These are phyloP conservation scores for Cymbopogon citratus DNA, from an alignment of 176 grass and related monocot genomes.

Conservation along the genomic window DNA sequence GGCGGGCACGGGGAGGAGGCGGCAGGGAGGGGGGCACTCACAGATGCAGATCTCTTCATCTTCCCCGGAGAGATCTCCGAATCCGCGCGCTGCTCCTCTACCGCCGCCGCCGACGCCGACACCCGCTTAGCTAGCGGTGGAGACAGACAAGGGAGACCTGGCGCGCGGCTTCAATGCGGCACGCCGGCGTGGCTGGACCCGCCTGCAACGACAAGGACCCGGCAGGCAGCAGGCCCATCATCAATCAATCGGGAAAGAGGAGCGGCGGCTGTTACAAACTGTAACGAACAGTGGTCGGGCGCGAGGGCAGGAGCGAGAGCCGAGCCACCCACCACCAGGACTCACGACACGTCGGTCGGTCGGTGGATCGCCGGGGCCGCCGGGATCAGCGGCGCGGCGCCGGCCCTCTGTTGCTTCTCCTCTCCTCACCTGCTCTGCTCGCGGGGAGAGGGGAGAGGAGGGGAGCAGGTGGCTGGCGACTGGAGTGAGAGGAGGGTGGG, in stretches of 20 bases:
- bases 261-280: background rate
- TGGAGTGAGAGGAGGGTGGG: too few relatives aligned
- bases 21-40: conserved; percentile 26
- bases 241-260: background rate
- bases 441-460: background rate
- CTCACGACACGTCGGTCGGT: background rate
- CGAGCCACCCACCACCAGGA: background rate
- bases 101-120: background rate
- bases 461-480: background rate
- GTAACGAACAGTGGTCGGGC: background rate
- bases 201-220: conserved; percentile 14
- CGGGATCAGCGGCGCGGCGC: background rate
- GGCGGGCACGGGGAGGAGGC: background rate
- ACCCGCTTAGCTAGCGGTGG: background rate
- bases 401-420: background rate
- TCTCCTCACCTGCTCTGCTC: background rate
- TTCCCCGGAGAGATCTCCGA: conserved; percentile 22
- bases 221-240: background rate
- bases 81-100: background rate
- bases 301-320: background rate
- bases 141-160: background rate
- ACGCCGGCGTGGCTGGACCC: background rate
- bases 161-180: conserved; percentile 26
- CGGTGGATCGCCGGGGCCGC: background rate
- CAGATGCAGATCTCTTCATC: conserved; percentile 68